Evolutionary conservation across 192 early-diverging fungal genomes (phyloP), one percentile per base, ranked within the genome.

Genomic region (Globomyces pollinis-pini): DNA sequence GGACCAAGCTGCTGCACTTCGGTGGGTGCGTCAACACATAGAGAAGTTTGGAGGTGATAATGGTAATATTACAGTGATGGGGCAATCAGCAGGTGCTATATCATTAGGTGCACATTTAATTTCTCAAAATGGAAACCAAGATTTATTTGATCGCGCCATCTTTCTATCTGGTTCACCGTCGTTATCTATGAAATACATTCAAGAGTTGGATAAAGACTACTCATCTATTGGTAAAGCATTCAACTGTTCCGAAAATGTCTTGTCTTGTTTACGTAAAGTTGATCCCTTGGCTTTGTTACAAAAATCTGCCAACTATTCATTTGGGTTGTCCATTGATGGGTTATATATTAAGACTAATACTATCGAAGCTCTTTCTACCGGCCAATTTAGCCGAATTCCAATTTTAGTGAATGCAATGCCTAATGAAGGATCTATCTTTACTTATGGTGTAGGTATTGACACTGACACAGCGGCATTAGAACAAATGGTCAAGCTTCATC

Each of bases 31-130:
- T 26, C 38, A 64, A 18, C 78, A 84, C 42, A 87, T 87, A 56
- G 76, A 50, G 21, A 59, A 66, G 1, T 87, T 87, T 67, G 84
- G 82, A 11, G 83, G 83, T 24, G 70, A 86, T 64, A 67, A 81
- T 1, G 57, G 55, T 6, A 31, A 70, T 38, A 56, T 85, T 11
- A 87, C 85, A 1, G 67, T 74, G 26, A 71, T 79, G 63, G 85
- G 85, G 1, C 68, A 79, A 54, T 76, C 73, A 31, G 81, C 77
- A 13, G 84, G 84, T 31, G 74, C 70, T 36, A 76, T 61, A 64
- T 66, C 57, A 0, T 30, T 61, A 15, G 15, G 62, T 1, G 24
- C 65, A 2, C 68, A 70, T 28, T 32, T 61, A 31, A 36, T 41
- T 5, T 24, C 53, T 5, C 6, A 26, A 5, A 26, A 47, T 20